Base-by-base conservation (phyloP, 2,329 filamentous ascomycete genomes). In the Penicillium polonicum region DNA sequence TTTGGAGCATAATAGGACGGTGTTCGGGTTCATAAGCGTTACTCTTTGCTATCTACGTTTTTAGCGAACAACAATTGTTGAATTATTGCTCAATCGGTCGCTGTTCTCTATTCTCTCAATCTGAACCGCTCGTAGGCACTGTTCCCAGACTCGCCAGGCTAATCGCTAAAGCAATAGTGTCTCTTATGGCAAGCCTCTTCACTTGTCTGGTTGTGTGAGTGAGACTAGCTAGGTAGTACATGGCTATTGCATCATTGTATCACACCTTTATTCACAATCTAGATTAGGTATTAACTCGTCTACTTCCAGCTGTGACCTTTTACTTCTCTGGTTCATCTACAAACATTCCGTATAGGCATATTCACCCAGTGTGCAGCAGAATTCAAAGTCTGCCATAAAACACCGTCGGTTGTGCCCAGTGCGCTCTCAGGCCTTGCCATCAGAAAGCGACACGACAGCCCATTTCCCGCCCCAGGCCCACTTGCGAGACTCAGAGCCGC, bases 381-480 rank as follows among this genome's bases (percentile, higher is more conserved):
- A 9, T 25, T 10, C 15, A n/a, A 43, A 23, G 13, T 50, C 38
- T 36, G 12, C 19, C 17, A 13, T 35, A 25, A 4, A 23, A 15
- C n/a, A n/a, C n/a, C 3, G 13, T 25, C 29, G 4, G 2, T 27
- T 5, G 2, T 27, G 29, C 3, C n/a, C 25, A 13, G n/a, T 38
- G 6, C 4, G 12, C 31, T 27, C n/a, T 64, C 63, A 71, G 19
- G 60, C 66, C 72, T 89, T 89, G 0, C 89, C 89, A 65, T 88
- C 83, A 45, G 83, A 91, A 68, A 92, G 91, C 31, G 90, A 92
- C 5, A 96, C 87, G n/a, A 97, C 91, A 6, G 93, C 93, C 90
- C 91, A 97, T 76, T 97, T 97, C 42, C 93, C 93, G 70, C 85
- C 89, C 92, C 92, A 97, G 0, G 91, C 92, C 93, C 93, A 97